Evolutionary conservation across 805 yeast species (phyloP).

Genomic region (Ogataea sp.): DNA sequence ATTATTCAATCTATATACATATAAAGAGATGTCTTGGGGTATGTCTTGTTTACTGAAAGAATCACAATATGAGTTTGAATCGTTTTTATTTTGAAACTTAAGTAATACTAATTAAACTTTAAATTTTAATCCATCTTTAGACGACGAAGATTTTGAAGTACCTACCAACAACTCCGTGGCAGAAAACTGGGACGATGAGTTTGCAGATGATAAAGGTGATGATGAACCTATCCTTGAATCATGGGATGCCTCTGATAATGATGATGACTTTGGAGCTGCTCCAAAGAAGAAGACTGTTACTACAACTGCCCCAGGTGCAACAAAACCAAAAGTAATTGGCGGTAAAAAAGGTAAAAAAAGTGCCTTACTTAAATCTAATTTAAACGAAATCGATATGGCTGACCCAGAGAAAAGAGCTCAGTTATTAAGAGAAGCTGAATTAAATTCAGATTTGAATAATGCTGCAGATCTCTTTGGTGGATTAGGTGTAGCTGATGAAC

Average conservation of each 20-base stretch:
- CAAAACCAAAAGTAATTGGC: constrained; percentile 10
- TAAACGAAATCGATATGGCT: constrained; percentile 54
- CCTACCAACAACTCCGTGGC: constrained; percentile 47
- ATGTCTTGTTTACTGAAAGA: no score
- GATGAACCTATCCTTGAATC: constrained; percentile 79
- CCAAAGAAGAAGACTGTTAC: constrained; percentile 24
- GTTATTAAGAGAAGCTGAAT: constrained; percentile 69
- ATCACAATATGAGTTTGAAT: no score
- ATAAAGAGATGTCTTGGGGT: constrained; percentile 17
- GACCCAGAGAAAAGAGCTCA: constrained; percentile 72
- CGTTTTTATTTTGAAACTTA: no score
- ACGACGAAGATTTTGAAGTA: constrained; percentile 86
- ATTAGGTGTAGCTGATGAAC: constrained; percentile 46
- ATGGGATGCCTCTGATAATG: constrained; percentile 84
- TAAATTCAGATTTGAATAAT: constrained; percentile 79
- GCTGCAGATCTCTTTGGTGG: constrained; percentile 91
- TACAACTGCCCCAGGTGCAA: constrained; percentile 21
- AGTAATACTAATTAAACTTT: background rate
- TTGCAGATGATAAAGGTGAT: constrained; percentile 25
- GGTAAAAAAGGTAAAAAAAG: constrained; percentile 37
- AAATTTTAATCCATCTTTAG: constrained; percentile 22
- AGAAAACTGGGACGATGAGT: constrained; percentile 77
- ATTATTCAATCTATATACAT: background rate
- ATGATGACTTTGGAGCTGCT: constrained; percentile 47
- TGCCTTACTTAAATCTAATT: constrained; percentile 29